Evolutionary conservation across 768 basidiomycete genomes (phyloP), one percentile per base, ranked within the genome.

Genomic region (Trametes cingulata): DNA sequence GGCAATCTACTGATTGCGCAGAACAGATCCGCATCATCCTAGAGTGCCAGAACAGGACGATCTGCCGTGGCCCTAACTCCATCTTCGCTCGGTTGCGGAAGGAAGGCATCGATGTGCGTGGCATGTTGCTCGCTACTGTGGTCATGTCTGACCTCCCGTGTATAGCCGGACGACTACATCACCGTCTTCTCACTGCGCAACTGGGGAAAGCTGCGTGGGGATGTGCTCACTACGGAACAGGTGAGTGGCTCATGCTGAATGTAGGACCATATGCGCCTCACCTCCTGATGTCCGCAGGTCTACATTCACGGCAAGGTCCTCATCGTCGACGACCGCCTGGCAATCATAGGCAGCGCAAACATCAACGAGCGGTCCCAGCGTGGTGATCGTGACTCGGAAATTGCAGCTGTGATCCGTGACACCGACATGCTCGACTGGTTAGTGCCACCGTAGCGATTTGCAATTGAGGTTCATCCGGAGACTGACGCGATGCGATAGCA

Each of bases 351-450:
- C 15, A 95, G 93, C 55, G 96, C 96, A 17, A 98, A 97, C 72
- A 94, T 99, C 77, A 98, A 99, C 70, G 97, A 99, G 71, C 86
- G 97, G 37, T 96, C 93, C 14, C 92, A 93, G 69, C 82, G 93
- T 27, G 97, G 97, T 22, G 96, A 99, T 72, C 87, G 97, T 27
- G 97, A 99, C 73, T 98, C 96, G 2, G 97, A 99, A 71, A 73
- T 98, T 35, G 93, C 94, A 3, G 87, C 91, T 37, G 86, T 99
- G 45, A 91, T 98, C 52, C 81, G 94, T 62, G 97, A 99, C 68
- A 98, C 96, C 3, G 96, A 99, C 68, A 90, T 99, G 91, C 90
- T 98, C 52, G 88, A 96, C 60, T 83, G 93, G 92, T 90, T 63
- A 51, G 83, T 75, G 10, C 39, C 22, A 27, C 58, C 40, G 6